Evolutionary conservation across 1,284 basidiomycete genomes (phyloP).

Genomic region (Heliocybe sulcata): DNA sequence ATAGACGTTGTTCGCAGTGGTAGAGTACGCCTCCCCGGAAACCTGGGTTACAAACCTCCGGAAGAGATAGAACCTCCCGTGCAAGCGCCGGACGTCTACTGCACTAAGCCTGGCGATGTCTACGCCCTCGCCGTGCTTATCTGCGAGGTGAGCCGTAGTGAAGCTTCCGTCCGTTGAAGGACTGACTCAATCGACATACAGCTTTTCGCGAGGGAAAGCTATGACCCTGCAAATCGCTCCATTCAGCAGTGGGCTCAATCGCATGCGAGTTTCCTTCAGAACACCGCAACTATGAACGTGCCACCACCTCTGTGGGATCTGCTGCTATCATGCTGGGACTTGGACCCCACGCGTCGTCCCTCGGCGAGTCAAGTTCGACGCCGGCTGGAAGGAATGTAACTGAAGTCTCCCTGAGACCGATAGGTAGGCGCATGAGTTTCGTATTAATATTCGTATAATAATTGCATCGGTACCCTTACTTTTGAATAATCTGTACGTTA

Average conservation of each 20-base stretch:
- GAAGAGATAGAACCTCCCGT: background rate
- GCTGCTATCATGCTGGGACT: background rate
- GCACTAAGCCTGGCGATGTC: background rate
- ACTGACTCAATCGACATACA: background rate
- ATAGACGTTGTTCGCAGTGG: background rate
- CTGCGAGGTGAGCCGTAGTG: background rate
- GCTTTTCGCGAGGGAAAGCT: background rate
- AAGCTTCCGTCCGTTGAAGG: background rate
- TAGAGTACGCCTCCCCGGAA: background rate
- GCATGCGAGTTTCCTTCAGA: background rate
- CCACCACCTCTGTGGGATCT: background rate
- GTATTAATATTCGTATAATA: no score
- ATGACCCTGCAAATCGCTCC: background rate
- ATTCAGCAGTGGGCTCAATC: background rate
- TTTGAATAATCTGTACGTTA: no score
- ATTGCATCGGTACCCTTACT: no score
- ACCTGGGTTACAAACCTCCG: background rate
- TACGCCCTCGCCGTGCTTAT: background rate
- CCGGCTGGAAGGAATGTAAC: background rate
- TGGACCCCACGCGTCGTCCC: background rate
- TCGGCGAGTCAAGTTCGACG: background rate
- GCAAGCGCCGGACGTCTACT: background rate
- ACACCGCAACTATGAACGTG: background rate
- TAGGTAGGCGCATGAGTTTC: no score
- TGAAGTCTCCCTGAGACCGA: no score